Base-by-base conservation (phyloP, 164 flowering plant genomes). In the Kingdonia uniflora region DNA sequence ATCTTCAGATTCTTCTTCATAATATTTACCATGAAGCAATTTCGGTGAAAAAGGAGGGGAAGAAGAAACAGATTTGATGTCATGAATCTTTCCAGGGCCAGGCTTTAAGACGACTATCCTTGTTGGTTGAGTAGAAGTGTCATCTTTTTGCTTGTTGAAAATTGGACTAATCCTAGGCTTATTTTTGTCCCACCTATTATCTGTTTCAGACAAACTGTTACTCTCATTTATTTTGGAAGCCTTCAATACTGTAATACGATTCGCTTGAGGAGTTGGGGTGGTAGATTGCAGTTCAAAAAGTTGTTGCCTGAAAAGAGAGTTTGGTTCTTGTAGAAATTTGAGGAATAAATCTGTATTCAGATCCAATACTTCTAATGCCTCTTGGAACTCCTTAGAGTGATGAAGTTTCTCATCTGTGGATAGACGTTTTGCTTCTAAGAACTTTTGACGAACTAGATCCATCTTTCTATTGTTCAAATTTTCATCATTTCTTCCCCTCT, bases 401-500 rank as follows among this genome's bases (percentile, higher is more conserved):
- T 81, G 75, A 57, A 78, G 82, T 40, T 73, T 92, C 63, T 84
- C 95, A 62, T 84, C 85, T 22, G 80, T 80, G 1, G 80, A 68
- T 33, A 82, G 61, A n/a, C 82, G 84, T 63, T 92, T 92, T 56
- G 89, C 94, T 74, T 92, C 96, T 39, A 74, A 61, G 63, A 88
- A 87, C 63, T 87, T 92, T 63, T 85, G 87, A 43, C 91, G 95
- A 54, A 92, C 85, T 56, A 87, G 80, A 61, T 74, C 87, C 88
- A 85, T 80, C 68, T 71, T 80, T 58, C 64, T 76, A 58, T 77
- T 86, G 77, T 67, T 67, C 16, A 29, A 20, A 24, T 61, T 61
- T 54, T 71, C 79, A 48, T 54, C 58, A 51, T 43, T 47, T 56
- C 70, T 69, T 60, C 64, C 78, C 47, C 65, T 79, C 35, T 68